phyloP scores from a whole-genome alignment of 768 basidiomycete genomes.

The Russula vinacea region DNA sequence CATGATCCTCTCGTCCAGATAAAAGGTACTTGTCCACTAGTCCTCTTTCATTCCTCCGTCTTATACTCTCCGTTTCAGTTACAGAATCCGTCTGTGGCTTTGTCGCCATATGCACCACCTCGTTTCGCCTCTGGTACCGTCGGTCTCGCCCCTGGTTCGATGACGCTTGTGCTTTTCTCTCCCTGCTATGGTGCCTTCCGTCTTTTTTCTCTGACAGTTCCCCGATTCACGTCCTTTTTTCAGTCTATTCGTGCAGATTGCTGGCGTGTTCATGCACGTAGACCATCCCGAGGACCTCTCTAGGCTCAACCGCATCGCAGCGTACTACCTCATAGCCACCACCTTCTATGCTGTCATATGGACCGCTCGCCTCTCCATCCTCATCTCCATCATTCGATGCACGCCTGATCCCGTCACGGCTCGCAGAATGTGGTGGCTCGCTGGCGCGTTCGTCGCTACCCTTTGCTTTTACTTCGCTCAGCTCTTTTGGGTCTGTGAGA shows the following conservation, averaged over 20 bases:
- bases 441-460: constrained; percentile 35
- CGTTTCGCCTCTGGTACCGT: constrained; percentile 31
- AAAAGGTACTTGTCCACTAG: constrained; percentile 11
- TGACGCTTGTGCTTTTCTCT: constrained; percentile 34
- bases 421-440: constrained; percentile 25
- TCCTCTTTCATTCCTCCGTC: too few species aligned
- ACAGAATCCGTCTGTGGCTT: constrained; percentile 33
- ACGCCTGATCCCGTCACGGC: constrained; percentile 39
- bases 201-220: background rate
- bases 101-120: constrained; percentile 32
- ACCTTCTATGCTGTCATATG: constrained; percentile 35
- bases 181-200: constrained; percentile 28
- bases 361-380: constrained; percentile 47
- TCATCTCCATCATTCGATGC: constrained; percentile 54
- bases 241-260: constrained; percentile 32
- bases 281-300: constrained; percentile 28
- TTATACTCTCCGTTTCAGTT: constrained; percentile 21
- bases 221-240: background rate
- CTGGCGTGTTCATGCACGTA: constrained; percentile 34
- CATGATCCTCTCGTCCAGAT: constrained; percentile 28
- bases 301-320: constrained; percentile 30
- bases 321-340: constrained; percentile 35
- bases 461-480: constrained; percentile 45
- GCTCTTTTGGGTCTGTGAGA: constrained; percentile 46
- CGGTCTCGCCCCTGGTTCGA: constrained; percentile 35